These are phyloP conservation scores for Colletotrichum graminicola DNA, from an alignment of 2,329 filamentous ascomycete genomes.

Conservation along the genomic window DNA sequence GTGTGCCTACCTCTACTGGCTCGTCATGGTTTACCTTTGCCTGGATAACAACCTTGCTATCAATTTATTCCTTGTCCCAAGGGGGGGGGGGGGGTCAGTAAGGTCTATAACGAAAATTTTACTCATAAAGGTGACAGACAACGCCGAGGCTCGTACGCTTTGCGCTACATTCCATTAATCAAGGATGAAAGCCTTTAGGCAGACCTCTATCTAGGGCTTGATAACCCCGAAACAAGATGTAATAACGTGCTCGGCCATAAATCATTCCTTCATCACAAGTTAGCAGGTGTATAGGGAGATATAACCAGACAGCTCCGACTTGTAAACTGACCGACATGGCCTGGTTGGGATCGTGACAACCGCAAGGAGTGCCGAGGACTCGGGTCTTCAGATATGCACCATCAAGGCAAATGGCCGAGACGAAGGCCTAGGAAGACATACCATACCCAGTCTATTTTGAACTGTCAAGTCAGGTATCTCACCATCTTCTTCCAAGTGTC, in stretches of 20 bases:
- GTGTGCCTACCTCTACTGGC: neutral
- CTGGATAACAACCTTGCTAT: neutral
- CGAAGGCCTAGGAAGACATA: neutral
- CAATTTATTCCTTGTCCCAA: neutral
- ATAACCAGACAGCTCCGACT: neutral
- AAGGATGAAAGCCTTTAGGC: too few relatives aligned
- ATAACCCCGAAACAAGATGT: too few relatives aligned
- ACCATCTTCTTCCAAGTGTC: too few relatives aligned
- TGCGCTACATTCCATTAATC: too few relatives aligned
- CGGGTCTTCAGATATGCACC: neutral
- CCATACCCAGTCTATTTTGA: neutral
- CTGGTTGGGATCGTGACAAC: neutral
- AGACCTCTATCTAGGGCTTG: too few relatives aligned
- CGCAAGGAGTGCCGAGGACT: neutral
- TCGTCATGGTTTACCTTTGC: neutral
- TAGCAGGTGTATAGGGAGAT: neutral
- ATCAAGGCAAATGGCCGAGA: neutral
- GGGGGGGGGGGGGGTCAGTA: too few relatives aligned
- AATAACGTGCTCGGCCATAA: too few relatives aligned
- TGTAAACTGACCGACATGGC: neutral
- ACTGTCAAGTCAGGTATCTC: too few relatives aligned
- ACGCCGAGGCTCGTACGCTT: too few relatives aligned
- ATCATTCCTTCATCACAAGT: too few relatives aligned
- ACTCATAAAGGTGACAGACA: too few relatives aligned
- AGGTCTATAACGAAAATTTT: neutral